A percentile compares a stretch with the other conserved stretches of the same genome.
These are phyloP conservation scores for Pugionium dolabratum DNA, from an alignment of 345 rosid species.

Conservation along the genomic window DNA sequence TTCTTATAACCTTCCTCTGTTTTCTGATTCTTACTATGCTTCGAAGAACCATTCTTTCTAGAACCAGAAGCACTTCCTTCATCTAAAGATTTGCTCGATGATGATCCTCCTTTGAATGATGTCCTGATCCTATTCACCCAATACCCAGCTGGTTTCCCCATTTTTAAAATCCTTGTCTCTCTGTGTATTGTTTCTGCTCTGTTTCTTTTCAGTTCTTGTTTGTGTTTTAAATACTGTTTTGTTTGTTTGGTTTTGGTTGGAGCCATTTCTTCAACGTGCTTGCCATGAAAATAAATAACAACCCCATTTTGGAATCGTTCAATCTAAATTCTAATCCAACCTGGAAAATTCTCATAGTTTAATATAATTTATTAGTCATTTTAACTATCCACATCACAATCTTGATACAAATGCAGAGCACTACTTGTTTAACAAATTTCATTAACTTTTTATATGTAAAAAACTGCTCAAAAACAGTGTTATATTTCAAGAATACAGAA, in stretches of 20 bases:
- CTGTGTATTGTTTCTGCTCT: neutral
- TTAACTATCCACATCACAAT: conserved; percentile 27
- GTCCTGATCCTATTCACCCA: conserved; percentile 45
- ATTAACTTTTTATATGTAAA: neutral
- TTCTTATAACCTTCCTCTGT: conserved; percentile 37
- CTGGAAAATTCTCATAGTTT: conserved; percentile 17
- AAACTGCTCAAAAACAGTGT: neutral
- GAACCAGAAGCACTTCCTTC: conserved; percentile 45
- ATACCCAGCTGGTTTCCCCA: conserved; percentile 47
- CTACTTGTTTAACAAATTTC: conserved; percentile 31
- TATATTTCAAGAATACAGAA: neutral
- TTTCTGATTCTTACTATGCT: conserved; percentile 38
- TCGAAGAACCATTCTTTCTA: conserved; percentile 34
- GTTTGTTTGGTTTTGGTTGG: conserved; percentile 41
- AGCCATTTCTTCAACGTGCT: conserved; percentile 42
- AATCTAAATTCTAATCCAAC: conserved; percentile 7
- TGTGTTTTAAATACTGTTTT: conserved; percentile 36
- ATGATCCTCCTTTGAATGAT: conserved; percentile 45
- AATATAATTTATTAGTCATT: neutral
- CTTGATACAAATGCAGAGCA: conserved; percentile 40
- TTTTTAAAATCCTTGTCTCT: conserved; percentile 9
- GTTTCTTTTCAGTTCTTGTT: conserved; percentile 6
- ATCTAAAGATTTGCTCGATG: conserved; percentile 44
- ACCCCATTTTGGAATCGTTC: conserved; percentile 25
- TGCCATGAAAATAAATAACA: conserved; percentile 31